Base-by-base conservation (phyloP, 176 grass and related monocot genomes). In the Oryza punctata region DNA sequence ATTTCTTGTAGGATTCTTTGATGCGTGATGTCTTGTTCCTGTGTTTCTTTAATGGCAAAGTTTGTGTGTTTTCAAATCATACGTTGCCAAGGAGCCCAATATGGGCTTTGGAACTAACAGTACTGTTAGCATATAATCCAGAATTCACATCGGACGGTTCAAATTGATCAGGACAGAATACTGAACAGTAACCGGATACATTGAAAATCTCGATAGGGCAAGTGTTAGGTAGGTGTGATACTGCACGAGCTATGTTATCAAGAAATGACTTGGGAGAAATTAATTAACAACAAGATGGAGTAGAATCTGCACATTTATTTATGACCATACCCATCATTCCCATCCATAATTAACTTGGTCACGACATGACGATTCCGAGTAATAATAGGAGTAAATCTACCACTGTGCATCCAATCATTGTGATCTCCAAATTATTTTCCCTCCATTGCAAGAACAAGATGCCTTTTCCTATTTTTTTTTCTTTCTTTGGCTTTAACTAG, bases 381-480 rank as follows among this genome's bases (percentile, higher is more conserved):
- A 47, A 79, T 77, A 60, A 63, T 38, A 38, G 37, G 37, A 38
- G 37, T 38, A 38, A 64, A 41, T 29, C 18, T 61, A 24, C 57
- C 2, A 61, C 7, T 61, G 57, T 61, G 6, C 29, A 60, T n/a
- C 30, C n/a, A 72, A 61, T 83, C 81, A 83, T 75, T 66, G 69
- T 66, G 27, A 50, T 45, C 59, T 70, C 40, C 73, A 78, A 33
- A 76, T 67, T 71, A 63, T 78, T 78, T 86, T 32, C 79, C 65
- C 72, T 88, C 73, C 50, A 71, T 70, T 61, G 57, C n/a, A 61
- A 61, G 57, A 61, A n/a, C 43, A 67, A 65, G 41, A 65, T 26
- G 30, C 35, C n/a, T 23, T 43, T 26, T 19, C 14, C 3, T 16
- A 4, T 50, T 50, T 50, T 50, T 47, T 18, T 50, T 19, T 41